Base-by-base conservation (phyloP, 163 green algal genomes). In the Botryococcus braunii region DNA sequence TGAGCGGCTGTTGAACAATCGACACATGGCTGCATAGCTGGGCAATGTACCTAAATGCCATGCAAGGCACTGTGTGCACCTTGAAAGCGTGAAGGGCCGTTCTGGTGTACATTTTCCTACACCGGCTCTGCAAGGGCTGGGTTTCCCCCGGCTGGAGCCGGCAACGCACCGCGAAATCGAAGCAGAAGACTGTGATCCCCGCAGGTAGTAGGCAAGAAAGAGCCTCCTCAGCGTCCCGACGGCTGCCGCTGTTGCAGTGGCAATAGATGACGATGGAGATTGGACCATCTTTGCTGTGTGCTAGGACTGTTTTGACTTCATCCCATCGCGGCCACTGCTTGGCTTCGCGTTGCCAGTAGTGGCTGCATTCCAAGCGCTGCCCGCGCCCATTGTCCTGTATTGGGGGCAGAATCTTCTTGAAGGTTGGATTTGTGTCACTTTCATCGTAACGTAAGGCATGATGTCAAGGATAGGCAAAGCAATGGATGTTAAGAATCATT, bases 211-310 rank as follows among this genome's bases (percentile, higher is more conserved):
- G 72, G 41, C 90, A 47, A 55, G 77, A 81, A 34, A 94, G 64
- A 0, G 88, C 86, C 72, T 98, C 92, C 66, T 95, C 90, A 0
- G 89, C 86, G 71, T 97, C 92, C 1, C 89, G 72, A 27, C 94
- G 70, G 74, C 82, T 95, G 64, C 94, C 93, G 68, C 84, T 95
- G 82, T 97, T 97, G 77, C 90, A 95, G 80, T 97, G 92, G 69
- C 83, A 92, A 72, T 97, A 97, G 27, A 97, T 73, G n/a, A 97
- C 91, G 13, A 69, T 77, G 0, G 86, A 85, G n/a, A 88, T n/a
- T n/a, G n/a, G n/a, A n/a, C n/a, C n/a, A n/a, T n/a, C n/a, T n/a
- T n/a, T n/a, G n/a, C n/a, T n/a, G n/a, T n/a, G n/a, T 70, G 47
- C 9, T 61, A 27, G 50, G 17, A 61, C n/a, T n/a, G n/a, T n/a